phyloP scores from a whole-genome alignment of 2,329 filamentous ascomycete species.

The Thermochaetoides dissita region DNA sequence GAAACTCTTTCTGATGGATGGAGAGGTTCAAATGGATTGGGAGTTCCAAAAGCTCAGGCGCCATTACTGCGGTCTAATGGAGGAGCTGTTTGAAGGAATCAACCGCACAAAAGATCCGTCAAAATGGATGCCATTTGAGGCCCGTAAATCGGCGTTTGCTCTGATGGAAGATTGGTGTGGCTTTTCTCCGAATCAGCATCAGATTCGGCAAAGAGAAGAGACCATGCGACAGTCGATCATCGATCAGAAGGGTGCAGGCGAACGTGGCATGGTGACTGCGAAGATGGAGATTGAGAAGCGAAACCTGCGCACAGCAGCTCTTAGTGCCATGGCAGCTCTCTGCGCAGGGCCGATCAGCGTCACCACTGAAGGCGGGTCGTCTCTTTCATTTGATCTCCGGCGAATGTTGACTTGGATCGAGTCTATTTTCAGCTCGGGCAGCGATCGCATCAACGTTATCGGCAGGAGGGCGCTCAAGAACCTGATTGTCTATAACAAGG shows the following conservation, averaged over 20 bases:
- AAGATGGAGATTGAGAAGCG: slow-evolving; percentile 96
- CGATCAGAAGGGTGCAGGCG: slow-evolving; percentile 61
- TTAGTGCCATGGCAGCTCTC: slow-evolving; percentile 89
- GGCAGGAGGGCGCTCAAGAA: slow-evolving; percentile 81
- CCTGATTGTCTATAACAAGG: slow-evolving; percentile 77
- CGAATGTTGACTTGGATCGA: slow-evolving; percentile 94
- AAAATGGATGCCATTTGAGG: slow-evolving; percentile 95
- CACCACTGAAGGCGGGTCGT: slow-evolving; percentile 74
- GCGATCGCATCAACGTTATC: slow-evolving; percentile 82
- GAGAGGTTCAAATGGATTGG: slow-evolving; percentile 87
- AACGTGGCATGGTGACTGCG: slow-evolving; percentile 66
- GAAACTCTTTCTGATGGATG: slow-evolving; percentile 87
- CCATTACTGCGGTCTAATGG: slow-evolving; percentile 87
- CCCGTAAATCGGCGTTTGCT: slow-evolving; percentile 84
- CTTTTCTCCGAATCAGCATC: slow-evolving; percentile 78
- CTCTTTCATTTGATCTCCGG: slow-evolving; percentile 79
- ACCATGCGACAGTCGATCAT: slow-evolving; percentile 76
- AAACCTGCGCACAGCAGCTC: slow-evolving; percentile 74
- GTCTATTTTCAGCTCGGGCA: slow-evolving; percentile 81
- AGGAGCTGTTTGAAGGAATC: slow-evolving; percentile 84
- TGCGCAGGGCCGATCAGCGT: slow-evolving; percentile 78
- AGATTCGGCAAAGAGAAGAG: slow-evolving; percentile 71
- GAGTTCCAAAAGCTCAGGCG: slow-evolving; percentile 82
- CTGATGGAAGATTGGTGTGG: slow-evolving; percentile 99
- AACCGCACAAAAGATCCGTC: slow-evolving; percentile 73